A percentile compares a stretch with the other conserved stretches of the same genome.
Evolutionary conservation across 2,329 filamentous ascomycete species (phyloP).

Genomic region (Fusarium torreyae): DNA sequence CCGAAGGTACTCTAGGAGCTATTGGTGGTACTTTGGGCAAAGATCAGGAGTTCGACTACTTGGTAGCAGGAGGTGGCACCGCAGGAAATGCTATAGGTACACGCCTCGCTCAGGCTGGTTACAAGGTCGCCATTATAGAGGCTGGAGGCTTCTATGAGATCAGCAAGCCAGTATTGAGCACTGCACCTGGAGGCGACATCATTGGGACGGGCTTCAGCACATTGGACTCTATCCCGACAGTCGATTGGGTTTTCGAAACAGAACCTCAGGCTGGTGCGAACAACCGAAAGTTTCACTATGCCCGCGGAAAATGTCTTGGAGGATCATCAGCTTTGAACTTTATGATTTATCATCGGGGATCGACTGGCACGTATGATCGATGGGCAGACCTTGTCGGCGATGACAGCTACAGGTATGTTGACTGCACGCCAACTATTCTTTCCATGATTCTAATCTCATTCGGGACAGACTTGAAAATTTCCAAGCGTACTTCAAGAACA

Average conservation of each 20-base stretch:
- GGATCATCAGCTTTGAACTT: constrained; percentile 9
- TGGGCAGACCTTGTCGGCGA: constrained; percentile 12
- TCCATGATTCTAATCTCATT: not conserved
- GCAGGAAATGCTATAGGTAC: not conserved
- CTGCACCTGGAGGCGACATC: constrained; percentile 2
- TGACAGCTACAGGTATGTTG: not conserved
- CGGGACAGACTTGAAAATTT: constrained; percentile 7
- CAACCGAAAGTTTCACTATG: constrained; percentile 7
- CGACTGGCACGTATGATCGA: not conserved
- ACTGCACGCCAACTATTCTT: too few relatives aligned
- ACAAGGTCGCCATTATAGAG: constrained; percentile 6
- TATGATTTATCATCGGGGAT: constrained; percentile 12
- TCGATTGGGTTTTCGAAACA: not conserved
- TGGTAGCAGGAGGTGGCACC: constrained; percentile 8
- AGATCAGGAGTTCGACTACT: constrained; percentile 6
- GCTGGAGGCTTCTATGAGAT: constrained; percentile 11
- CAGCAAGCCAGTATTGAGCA: constrained; percentile 12
- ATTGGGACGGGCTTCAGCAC: not conserved
- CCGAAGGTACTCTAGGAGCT: too few relatives aligned
- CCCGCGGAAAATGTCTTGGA: not conserved
- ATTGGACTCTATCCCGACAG: not conserved
- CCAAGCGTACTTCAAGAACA: constrained; percentile 6
- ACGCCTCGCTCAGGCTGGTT: constrained; percentile 1
- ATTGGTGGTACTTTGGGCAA: too few relatives aligned
- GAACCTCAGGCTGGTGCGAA: constrained; percentile 2